phyloP scores from a whole-genome alignment of 108 stramenopile genomes.

The Cafeteria roenbergensis region DNA sequence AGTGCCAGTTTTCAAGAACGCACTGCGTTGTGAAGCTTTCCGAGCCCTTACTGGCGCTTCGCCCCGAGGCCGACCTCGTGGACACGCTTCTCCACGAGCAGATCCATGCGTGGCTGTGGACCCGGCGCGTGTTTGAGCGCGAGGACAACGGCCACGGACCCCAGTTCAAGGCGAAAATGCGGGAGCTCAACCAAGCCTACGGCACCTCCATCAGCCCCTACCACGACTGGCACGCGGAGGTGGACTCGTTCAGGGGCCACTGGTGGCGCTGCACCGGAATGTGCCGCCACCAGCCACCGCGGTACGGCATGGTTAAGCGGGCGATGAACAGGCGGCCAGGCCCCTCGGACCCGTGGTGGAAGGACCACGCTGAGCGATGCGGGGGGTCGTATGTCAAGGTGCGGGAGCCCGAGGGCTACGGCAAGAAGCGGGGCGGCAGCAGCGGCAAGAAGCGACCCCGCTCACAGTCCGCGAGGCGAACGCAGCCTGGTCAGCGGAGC shows the following conservation, averaged over 20 bases:
- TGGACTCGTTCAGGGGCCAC: background rate
- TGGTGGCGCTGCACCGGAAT: conserved; percentile 1
- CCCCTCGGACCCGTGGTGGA: background rate
- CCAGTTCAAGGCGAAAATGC: background rate
- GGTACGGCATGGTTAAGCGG: background rate
- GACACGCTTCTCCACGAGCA: conserved; percentile 4
- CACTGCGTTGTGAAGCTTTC: background rate
- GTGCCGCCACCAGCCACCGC: background rate
- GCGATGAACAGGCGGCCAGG: conserved; percentile 6
- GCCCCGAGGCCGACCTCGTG: background rate
- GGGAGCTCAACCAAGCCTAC: background rate
- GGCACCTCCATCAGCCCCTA: background rate
- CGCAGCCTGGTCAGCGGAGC: too few species aligned
- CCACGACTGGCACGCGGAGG: background rate
- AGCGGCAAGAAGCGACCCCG: background rate
- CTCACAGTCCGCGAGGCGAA: too few species aligned
- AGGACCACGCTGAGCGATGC: background rate
- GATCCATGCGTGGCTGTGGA: background rate
- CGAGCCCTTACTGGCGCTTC: background rate
- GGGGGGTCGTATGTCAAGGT: conserved; percentile 6
- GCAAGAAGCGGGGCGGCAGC: background rate
- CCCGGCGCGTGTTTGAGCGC: background rate
- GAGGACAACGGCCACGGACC: conserved; percentile 1
- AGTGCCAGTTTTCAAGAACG: background rate
- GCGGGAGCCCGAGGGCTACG: background rate